These are phyloP conservation scores for Diaporthe sp. DNA, from an alignment of 2,329 filamentous ascomycete genomes.

Conservation along the genomic window DNA sequence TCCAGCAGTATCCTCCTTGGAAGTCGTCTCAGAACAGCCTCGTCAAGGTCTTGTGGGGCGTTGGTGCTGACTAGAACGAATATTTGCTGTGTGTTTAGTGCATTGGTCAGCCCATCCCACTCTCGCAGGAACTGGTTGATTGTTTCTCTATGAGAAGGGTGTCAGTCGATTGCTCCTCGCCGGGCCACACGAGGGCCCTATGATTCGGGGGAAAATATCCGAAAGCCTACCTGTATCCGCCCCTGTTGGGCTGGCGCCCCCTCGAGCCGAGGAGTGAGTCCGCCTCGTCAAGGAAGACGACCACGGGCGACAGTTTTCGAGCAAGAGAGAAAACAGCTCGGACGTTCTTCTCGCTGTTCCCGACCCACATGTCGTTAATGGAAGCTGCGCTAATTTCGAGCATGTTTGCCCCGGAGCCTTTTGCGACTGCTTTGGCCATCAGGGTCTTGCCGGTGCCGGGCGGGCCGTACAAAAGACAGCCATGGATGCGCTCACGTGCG, in stretches of 20 bases:
- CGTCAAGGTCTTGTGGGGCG: constrained; percentile 93
- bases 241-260: constrained; percentile 73
- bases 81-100: constrained; percentile 70
- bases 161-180: background rate
- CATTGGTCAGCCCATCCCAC: constrained; percentile 90
- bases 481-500: constrained; percentile 90
- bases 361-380: constrained; percentile 96
- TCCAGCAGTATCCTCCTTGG: constrained; percentile 82
- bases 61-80: constrained; percentile 99
- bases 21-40: constrained; percentile 83
- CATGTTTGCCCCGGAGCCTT: constrained; percentile 77
- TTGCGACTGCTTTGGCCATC: constrained; percentile 77
- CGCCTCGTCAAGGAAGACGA: constrained; percentile 97
- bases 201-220: no score
- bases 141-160: constrained; percentile 68
- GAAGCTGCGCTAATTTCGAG: constrained; percentile 92
- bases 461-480: constrained; percentile 88
- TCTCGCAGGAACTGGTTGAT: constrained; percentile 98
- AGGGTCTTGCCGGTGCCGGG: constrained; percentile 84
- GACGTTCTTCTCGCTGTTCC: constrained; percentile 96
- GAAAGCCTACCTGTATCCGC: constrained; percentile 70
- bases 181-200: background rate
- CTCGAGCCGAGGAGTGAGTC: constrained; percentile 91
- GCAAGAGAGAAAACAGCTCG: constrained; percentile 92
- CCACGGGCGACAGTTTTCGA: constrained; percentile 89